Conservation (phyloP, 805 yeast species). For the Candida succiphila region DNA sequence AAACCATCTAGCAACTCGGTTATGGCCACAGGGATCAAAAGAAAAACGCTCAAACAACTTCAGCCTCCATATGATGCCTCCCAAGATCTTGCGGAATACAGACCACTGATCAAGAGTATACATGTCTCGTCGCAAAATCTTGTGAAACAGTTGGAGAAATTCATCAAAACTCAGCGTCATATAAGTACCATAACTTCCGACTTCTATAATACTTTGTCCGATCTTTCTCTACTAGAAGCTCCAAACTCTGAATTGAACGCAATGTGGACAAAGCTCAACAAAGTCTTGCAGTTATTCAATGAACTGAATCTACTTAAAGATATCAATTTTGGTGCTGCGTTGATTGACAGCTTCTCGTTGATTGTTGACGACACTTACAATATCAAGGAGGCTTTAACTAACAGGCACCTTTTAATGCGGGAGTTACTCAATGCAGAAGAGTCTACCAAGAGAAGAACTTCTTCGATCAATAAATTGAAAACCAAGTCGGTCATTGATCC, state of each 20-base stretch:
- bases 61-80: conserved; percentile 88
- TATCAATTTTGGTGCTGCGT: conserved; percentile 58
- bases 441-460: conserved; percentile 58
- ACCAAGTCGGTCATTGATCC: conserved; percentile 73
- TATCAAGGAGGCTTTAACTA: conserved; percentile 87
- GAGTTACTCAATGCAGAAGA: conserved; percentile 76
- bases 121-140: conserved; percentile 53
- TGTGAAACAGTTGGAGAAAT: conserved; percentile 38
- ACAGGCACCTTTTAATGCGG: conserved; percentile 86
- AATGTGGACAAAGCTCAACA: conserved; percentile 73
- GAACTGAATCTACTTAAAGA: conserved; percentile 70
- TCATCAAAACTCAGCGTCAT: conserved; percentile 49
- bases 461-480: conserved; percentile 61
- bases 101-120: conserved; percentile 77
- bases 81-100: conserved; percentile 67
- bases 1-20: conserved; percentile 28
- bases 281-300: conserved; percentile 57
- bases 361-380: conserved; percentile 70
- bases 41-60: conserved; percentile 86
- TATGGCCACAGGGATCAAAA: conserved; percentile 74
- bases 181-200: conserved; percentile 36
- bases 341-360: conserved; percentile 65
- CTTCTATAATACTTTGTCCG: conserved; percentile 28
- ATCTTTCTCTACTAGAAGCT: conserved; percentile 29
- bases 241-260: conserved; percentile 58